phyloP scores from a whole-genome alignment of 805 yeast genomes.

The Candida verbasci region DNA sequence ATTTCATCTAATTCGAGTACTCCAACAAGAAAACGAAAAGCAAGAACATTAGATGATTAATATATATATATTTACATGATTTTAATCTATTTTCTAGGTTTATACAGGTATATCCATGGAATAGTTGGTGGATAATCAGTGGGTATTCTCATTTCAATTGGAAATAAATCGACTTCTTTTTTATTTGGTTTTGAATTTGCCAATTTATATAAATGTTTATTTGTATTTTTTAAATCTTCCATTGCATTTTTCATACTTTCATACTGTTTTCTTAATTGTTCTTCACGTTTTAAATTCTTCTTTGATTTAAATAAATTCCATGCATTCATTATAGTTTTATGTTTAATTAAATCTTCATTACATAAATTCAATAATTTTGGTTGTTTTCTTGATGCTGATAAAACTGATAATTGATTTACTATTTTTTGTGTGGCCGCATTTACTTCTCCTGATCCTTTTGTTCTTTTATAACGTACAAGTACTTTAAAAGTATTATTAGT shows the following conservation, averaged over 20 bases:
- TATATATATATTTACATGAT: slow-evolving; percentile 1
- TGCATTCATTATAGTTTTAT: slow-evolving; percentile 74
- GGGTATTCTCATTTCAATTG: slow-evolving; percentile 82
- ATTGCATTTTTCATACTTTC: slow-evolving; percentile 65
- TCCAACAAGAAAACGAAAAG: slow-evolving; percentile 16
- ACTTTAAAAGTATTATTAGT: slow-evolving; percentile 2
- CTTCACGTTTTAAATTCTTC: slow-evolving; percentile 37
- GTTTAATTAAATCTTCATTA: slow-evolving; percentile 81
- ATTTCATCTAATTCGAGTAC: slow-evolving; percentile 6
- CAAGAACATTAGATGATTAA: slow-evolving; percentile 23
- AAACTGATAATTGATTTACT: slow-evolving; percentile 65
- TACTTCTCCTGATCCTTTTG: slow-evolving; percentile 23
- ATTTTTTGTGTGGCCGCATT: slow-evolving; percentile 39
- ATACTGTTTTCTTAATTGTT: slow-evolving; percentile 56
- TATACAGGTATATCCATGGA: slow-evolving; percentile 65
- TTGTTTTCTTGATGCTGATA: slow-evolving; percentile 83
- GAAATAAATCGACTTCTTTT: slow-evolving; percentile 45
- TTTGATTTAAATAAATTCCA: slow-evolving; percentile 66
- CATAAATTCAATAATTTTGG: slow-evolving; percentile 75
- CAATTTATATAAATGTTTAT: slow-evolving; percentile 52
- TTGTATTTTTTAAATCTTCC: slow-evolving; percentile 53
- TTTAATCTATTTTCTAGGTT: slow-evolving; percentile 7
- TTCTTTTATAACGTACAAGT: slow-evolving; percentile 10
- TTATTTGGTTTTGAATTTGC: slow-evolving; percentile 57
- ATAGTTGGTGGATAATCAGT: slow-evolving; percentile 82